Base-by-base conservation (phyloP, 805 yeast genomes). In the Zygosaccharomyces bisporus region DNA sequence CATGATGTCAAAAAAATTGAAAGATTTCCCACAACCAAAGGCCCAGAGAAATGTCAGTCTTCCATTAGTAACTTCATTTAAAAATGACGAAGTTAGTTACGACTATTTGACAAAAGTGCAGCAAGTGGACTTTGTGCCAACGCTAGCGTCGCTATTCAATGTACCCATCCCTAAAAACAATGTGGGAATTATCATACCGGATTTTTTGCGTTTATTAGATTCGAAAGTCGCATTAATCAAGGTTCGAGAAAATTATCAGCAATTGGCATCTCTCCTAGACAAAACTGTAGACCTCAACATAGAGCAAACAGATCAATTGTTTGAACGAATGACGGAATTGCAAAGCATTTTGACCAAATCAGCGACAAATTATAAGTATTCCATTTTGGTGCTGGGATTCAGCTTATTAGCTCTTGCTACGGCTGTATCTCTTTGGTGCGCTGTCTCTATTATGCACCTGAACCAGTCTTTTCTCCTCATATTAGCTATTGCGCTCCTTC, bases 101-200 rank as follows among this genome's bases (percentile, higher is more conserved):
- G 55, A 70, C 1, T 91, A 77, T 59, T 79, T 77, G 54, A 50
- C 64, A 0, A 74, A 51, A 1, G 85, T 88, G 9, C 80, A 83
- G 52, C 99, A 93, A 61, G 88, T 91, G 43, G 99, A 93, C 62
- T 66, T 93, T 27, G 98, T 91, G 3, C 87, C 99, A n/a, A 90
- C 97, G 0, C 58, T 91, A 8, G 79, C 96, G 0, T 68, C 86
- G 19, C 67, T 90, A 13, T 67, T 89, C 55, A 96, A 96, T 4
- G 58, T 89, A 4, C 97, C 99, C 0, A 77, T 93, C 27, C 99
- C 99, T 0, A 87, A 75, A 65, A 91, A 90, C 62, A 91, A 83
- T 57, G 71, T 89, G 9, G 99, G 99, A 1, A 72, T 83, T 0
- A 55, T 90, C 4, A 75, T 88, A 3, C 69, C 72, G 0, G 76